Evolutionary conservation across 176 grass and related monocot species (phyloP).

Genomic region (Carex cristatella): DNA sequence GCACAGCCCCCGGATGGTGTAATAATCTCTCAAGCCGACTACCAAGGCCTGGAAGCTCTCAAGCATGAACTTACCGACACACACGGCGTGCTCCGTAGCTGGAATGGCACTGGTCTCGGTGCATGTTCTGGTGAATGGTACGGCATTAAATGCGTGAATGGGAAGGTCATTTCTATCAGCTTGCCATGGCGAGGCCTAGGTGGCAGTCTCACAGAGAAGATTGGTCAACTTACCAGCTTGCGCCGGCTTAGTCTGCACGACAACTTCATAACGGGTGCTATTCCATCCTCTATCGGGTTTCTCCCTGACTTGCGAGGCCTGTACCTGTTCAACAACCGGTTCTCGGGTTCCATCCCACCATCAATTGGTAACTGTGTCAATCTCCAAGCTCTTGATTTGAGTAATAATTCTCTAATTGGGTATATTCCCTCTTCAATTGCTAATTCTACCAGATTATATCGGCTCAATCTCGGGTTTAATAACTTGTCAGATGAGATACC

Average conservation of each 20-base stretch:
- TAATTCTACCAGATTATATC: slow-evolving; percentile 47
- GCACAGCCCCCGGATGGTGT: slow-evolving; percentile 38
- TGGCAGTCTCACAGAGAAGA: slow-evolving; percentile 38
- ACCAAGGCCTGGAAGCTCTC: slow-evolving; percentile 63
- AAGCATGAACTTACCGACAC: slow-evolving; percentile 49
- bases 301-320: slow-evolving; percentile 45
- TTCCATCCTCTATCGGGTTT: slow-evolving; percentile 35
- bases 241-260: slow-evolving; percentile 58
- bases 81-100: slow-evolving; percentile 36
- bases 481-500: slow-evolving; percentile 35
- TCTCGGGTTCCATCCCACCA: slow-evolving; percentile 45
- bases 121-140: slow-evolving; percentile 58
- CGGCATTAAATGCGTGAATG: slow-evolving; percentile 60
- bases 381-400: slow-evolving; percentile 48
- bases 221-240: slow-evolving; percentile 45
- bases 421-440: slow-evolving; percentile 38
- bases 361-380: slow-evolving; percentile 37
- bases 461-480: slow-evolving; percentile 63
- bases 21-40: slow-evolving; percentile 48
- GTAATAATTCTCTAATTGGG: slow-evolving; percentile 44
- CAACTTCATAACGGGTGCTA: slow-evolving; percentile 39
- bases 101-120: slow-evolving; percentile 67
- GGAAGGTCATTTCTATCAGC: slow-evolving; percentile 55
- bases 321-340: slow-evolving; percentile 75
- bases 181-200: slow-evolving; percentile 54